A percentile compares a stretch with the other conserved stretches of the same genome.
These are phyloP conservation scores for Hymenoscyphus linearis DNA, from an alignment of 2,329 filamentous ascomycete species.

Conservation along the genomic window DNA sequence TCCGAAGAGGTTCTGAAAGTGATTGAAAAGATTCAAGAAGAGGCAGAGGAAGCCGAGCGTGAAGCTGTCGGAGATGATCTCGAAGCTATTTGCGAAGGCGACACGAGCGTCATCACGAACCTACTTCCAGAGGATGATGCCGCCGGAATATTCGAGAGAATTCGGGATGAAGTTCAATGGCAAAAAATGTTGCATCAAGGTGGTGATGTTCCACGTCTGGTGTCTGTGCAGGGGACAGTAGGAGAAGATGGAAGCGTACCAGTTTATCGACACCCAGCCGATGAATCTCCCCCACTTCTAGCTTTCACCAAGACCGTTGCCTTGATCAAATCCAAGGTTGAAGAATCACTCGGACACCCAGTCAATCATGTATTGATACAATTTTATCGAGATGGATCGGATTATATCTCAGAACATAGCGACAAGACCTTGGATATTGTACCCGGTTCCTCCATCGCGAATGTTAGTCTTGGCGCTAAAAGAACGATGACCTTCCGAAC, in stretches of 20 bases:
- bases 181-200: slow-evolving; percentile 89
- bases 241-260: slow-evolving; percentile 68
- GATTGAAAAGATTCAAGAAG: neutral
- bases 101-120: slow-evolving; percentile 68
- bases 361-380: slow-evolving; percentile 93
- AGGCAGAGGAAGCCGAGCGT: neutral
- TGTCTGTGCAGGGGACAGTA: slow-evolving; percentile 79
- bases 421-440: slow-evolving; percentile 95
- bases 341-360: slow-evolving; percentile 68
- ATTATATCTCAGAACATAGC: slow-evolving; percentile 94
- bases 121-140: slow-evolving; percentile 56
- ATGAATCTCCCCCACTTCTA: slow-evolving; percentile 74
- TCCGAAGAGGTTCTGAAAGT: neutral
- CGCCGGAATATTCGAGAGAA: slow-evolving; percentile 59
- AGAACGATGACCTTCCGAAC: slow-evolving; percentile 85
- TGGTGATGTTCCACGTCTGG: slow-evolving; percentile 83
- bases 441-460: slow-evolving; percentile 76
- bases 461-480: slow-evolving; percentile 88
- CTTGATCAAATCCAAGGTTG: slow-evolving; percentile 61
- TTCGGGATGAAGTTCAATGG: slow-evolving; percentile 77
- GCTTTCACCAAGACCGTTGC: slow-evolving; percentile 71
- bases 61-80: neutral
- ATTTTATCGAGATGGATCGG: slow-evolving; percentile 79
- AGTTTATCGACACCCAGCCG: slow-evolving; percentile 90
- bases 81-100: slow-evolving; percentile 64